phyloP scores from a whole-genome alignment of 108 stramenopile genomes.

The Nitzschia sp. region DNA sequence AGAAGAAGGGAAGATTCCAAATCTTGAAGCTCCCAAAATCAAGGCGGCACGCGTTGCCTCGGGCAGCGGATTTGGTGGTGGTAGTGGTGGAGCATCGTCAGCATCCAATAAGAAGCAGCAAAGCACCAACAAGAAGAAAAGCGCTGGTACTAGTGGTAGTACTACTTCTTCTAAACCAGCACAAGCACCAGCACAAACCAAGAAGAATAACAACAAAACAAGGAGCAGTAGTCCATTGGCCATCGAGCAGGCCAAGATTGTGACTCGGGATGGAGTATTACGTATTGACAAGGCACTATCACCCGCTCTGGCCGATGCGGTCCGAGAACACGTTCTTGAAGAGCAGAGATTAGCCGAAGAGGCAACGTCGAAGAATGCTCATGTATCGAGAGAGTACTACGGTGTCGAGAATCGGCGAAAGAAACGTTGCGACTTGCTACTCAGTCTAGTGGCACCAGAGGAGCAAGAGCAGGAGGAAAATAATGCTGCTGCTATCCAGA shows the following conservation, averaged over 20 bases:
- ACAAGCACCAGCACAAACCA: too few relatives aligned
- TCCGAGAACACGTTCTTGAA: conserved; percentile 35
- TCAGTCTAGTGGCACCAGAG: conserved; percentile 29
- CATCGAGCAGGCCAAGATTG: conserved; percentile 32
- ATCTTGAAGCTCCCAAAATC: conserved; percentile 33
- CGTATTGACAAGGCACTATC: conserved; percentile 39
- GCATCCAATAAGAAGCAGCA: neutral
- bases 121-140: too few relatives aligned
- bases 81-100: neutral
- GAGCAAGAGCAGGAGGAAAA: neutral
- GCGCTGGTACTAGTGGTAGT: too few relatives aligned
- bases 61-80: conserved; percentile 46
- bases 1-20: conserved; percentile 5
- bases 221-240: conserved; percentile 22
- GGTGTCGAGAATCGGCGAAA: conserved; percentile 50
- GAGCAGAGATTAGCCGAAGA: conserved; percentile 31
- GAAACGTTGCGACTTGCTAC: conserved; percentile 44
- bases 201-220: too few relatives aligned
- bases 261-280: conserved; percentile 45
- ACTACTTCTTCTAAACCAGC: too few relatives aligned
- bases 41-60: conserved; percentile 17
- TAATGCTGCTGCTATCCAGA: neutral
- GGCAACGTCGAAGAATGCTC: conserved; percentile 16
- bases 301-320: conserved; percentile 11
- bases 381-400: conserved; percentile 24